Evolutionary conservation across 169 alveolate species (phyloP), one percentile per base, ranked within the genome.

Genomic region (Fabrea salina): DNA sequence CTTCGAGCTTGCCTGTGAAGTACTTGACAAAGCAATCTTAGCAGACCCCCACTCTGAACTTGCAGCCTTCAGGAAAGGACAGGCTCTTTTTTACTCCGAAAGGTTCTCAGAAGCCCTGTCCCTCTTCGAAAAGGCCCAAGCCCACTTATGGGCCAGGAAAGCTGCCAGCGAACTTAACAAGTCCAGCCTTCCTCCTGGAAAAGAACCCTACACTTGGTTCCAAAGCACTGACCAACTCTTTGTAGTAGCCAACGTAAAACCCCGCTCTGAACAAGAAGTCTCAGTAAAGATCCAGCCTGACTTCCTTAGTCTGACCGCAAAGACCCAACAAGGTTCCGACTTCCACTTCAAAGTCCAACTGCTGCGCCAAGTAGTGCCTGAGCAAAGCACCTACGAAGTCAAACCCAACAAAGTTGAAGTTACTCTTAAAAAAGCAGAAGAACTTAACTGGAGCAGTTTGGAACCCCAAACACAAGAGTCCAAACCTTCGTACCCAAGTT

Each of bases 351-450:
- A 53, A 39, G 1, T 64, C 16, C 67, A 66, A n/a, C 67, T 59
- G 27, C 37, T 30, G n/a, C 19, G 39, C 7, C 41, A 66, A 70
- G 82, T 91, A 11, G 72, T 74, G 3, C 82, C 86, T 3, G 86
- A 67, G 27, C 81, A 83, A 61, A 79, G 91, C 19, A 82, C 61
- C 27, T 79, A 25, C 44, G 75, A 64, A 27, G 58, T 80, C n/a
- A 64, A 86, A 22, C 82, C 90, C 5, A 88, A 87, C 84, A 93
- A 93, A 78, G 75, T 90, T 44, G 93, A 87, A 58, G 39, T 90
- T n/a, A 75, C 82, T 47, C 81, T 89, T 39, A 89, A 89, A 80
- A 81, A 80, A 82, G 77, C 43, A 2, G 87, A 79, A 25, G 75
- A 81, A 57, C 71, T 66, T 49, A 59, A 83, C 32, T 90, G 94